Base-by-base conservation (phyloP, 768 basidiomycete genomes). In the Leucocoprinus sp. region DNA sequence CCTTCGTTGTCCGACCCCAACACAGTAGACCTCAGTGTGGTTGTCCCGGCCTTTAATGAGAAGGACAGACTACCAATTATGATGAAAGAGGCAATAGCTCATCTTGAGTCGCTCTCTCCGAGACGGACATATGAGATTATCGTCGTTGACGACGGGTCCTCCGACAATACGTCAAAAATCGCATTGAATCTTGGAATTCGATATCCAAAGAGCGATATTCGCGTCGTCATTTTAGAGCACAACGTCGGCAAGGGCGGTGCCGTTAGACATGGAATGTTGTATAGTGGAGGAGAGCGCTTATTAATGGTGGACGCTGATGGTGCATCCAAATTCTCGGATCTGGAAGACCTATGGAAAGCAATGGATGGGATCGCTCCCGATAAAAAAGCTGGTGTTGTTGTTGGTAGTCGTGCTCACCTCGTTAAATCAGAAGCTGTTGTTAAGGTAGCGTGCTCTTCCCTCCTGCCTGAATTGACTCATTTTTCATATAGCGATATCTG, bases 231-330 rank as follows among this genome's bases (percentile, higher is more conserved):
- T 17, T 67, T 97, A 48, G 79, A 79, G 58, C 68, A 71, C 55
- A 98, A 98, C 57, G 65, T 84, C 14, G 93, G 93, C 1, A 98
- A 98, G 59, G 93, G 93, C 15, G 93, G 92, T 2, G 89, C 92
- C 0, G 92, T 96, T 18, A 71, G 85, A 26, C 93, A 96, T 64
- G 93, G 93, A 27, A 88, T 93, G 78, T 60, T 93, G 52, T 80
- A 84, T 56, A 75, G 80, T 6, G 74, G 88, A 3, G 93, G 93
- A 5, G 64, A 71, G 52, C 68, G 88, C 8, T 66, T 96, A 36
- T 65, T 98, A 42, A 92, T 96, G 78, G 93, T 84, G 34, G 93
- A 98, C 57, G 93, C 93, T 6, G 93, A 98, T 54, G 93, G 87
- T 3, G 93, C 93, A 26, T 93, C 90, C 50, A 72, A 80, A 37